Conservation (phyloP, 176 grass and related monocot genomes). For the Musa schizocarpa region DNA sequence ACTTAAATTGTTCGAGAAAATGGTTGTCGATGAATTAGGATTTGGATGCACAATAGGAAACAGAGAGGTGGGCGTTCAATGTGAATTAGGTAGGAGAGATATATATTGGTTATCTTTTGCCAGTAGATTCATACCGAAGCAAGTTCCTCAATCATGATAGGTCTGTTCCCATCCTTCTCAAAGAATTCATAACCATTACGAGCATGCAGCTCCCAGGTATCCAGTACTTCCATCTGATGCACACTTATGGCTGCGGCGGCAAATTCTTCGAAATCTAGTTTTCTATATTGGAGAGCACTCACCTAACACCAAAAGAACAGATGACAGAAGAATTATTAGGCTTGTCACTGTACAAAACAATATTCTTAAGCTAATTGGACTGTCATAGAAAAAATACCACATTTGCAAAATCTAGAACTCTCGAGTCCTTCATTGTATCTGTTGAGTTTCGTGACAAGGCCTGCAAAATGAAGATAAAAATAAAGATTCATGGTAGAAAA, state of each 20-base stretch:
- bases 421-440: conserved; percentile 44
- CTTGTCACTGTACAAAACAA: neutral
- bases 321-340: neutral
- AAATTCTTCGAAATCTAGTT: conserved; percentile 49
- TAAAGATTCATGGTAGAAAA: conserved; percentile 5
- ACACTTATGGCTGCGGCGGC: conserved; percentile 40
- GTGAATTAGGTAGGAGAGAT: neutral
- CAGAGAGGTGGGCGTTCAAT: neutral
- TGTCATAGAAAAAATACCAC: conserved; percentile 16
- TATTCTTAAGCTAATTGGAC: neutral
- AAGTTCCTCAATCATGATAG: conserved; percentile 50
- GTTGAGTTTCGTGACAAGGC: conserved; percentile 33
- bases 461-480: conserved; percentile 14
- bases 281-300: conserved; percentile 42
- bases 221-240: conserved; percentile 49
- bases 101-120: neutral
- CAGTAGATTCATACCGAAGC: conserved; percentile 30
- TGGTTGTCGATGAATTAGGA: neutral
- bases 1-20: neutral
- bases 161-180: conserved; percentile 36
- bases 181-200: conserved; percentile 39
- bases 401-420: conserved; percentile 34
- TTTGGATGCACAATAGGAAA: neutral
- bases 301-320: conserved; percentile 25
- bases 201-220: conserved; percentile 43